Conservation (phyloP, 768 basidiomycete species). For the Termitomyces sp. region DNA sequence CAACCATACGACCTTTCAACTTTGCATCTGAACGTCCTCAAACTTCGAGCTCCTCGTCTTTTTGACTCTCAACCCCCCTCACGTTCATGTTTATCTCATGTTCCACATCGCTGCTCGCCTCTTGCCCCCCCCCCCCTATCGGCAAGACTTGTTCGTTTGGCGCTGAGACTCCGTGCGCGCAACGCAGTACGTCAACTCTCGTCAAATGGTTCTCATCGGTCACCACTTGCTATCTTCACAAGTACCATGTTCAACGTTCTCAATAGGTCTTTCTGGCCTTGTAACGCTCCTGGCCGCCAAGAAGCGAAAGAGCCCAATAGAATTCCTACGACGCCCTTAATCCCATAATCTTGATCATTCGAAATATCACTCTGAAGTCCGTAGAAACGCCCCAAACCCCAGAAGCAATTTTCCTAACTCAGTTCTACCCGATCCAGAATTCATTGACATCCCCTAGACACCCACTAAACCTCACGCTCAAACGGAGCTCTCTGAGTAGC, state of each 20-base stretch:
- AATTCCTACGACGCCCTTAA: not conserved
- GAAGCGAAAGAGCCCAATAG: not conserved
- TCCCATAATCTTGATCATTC: too few species aligned
- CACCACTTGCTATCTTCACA: not conserved
- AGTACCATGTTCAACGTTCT: too few species aligned
- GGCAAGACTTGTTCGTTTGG: not conserved
- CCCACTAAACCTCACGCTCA: not conserved
- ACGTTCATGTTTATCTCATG: slow-evolving; percentile 1
- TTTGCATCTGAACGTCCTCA: not conserved
- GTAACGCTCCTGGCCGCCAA: too few species aligned
- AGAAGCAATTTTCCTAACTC: too few species aligned
- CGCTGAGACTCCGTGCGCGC: not conserved
- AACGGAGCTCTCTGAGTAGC: not conserved
- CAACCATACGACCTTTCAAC: not conserved
- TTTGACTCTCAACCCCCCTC: not conserved
- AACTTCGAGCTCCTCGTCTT: slow-evolving; percentile 1
- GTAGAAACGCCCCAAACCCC: not conserved
- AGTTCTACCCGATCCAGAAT: not conserved
- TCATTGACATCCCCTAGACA: too few species aligned
- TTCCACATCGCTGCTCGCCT: not conserved
- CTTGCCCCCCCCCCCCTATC: not conserved
- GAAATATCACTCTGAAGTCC: too few species aligned
- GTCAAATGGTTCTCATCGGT: not conserved
- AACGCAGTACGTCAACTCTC: not conserved
- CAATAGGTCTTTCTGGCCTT: not conserved